Conservation (phyloP, 177 flowering plant species). For the Telopea speciosissima region DNA sequence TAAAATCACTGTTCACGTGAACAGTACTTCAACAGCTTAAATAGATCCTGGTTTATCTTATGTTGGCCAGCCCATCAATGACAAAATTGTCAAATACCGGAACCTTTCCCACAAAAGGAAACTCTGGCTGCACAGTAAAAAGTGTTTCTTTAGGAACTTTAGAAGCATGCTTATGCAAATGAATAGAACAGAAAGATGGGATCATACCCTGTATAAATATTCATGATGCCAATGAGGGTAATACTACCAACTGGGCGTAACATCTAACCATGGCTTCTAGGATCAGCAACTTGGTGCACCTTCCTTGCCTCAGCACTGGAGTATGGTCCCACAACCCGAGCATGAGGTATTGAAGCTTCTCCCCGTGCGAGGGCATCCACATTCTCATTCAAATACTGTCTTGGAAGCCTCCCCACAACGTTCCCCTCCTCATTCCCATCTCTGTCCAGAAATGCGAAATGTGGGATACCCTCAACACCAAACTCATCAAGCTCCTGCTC, state of each 20-base stretch:
- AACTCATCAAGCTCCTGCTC: slow-evolving; percentile 98
- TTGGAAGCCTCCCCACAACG: slow-evolving; percentile 82
- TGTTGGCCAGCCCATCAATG: no score
- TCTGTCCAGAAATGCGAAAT: slow-evolving; percentile 86
- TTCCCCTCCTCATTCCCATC: slow-evolving; percentile 93
- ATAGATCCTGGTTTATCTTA: no score
- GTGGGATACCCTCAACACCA: slow-evolving; percentile 99
- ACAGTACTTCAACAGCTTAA: no score
- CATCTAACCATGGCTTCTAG: slow-evolving; percentile 45
- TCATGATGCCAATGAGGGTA: background rate
- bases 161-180: background rate
- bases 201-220: background rate
- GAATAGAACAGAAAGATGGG: background rate
- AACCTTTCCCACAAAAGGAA: no score
- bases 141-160: no score
- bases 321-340: slow-evolving; percentile 79
- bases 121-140: no score
- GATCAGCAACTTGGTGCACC: slow-evolving; percentile 73
- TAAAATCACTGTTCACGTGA: no score
- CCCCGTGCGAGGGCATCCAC: slow-evolving; percentile 84
- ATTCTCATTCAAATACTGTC: slow-evolving; percentile 65
- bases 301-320: slow-evolving; percentile 76
- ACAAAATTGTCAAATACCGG: no score
- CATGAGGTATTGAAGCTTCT: slow-evolving; percentile 69
- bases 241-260: background rate